Evolutionary conservation across 495 filamentous ascomycete genomes (phyloP), one percentile per base, ranked within the genome.

Genomic region (Daldinia grandis): DNA sequence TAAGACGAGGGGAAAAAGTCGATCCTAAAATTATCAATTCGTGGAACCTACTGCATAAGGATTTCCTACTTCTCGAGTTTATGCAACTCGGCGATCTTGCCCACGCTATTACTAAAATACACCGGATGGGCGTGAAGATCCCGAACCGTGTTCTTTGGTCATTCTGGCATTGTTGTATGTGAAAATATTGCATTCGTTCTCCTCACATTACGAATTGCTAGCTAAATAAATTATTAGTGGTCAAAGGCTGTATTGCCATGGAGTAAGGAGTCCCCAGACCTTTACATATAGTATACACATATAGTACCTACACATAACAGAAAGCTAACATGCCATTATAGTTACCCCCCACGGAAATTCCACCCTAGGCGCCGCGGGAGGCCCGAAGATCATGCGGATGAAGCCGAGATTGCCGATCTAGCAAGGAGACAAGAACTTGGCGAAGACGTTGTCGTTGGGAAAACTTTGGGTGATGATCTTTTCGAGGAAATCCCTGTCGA

Each of bases 131-230:
- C 4, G 5, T n/a, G 30, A 8, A 1, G 0, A 1, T 65, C 21
- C 69, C 69, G 12, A 72, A 72, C 38, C 69, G 69, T 21, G 59
- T 75, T n/a, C 59, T 73, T 35, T 75, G 66, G 69, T 58, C 56
- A 0, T 70, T 75, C 42, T 73, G 69, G 66, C 49, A 60, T 50
- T 75, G 69, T 40, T 31, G 64, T 71, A 47, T 30, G 71, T 74
- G 28, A 55, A 54, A 0, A 7, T 8, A 19, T 12, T 50, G 24
- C 28, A 9, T n/a, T 51, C 21, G 3, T 24, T 30, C 49, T 6
- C 49, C 0, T 6, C 17, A 1, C n/a, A n/a, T 30, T 30, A 14
- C 5, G 15, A 7, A 53, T 21, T 17, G 5, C 33, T 50, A 14
- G 27, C 55, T 74, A 59, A 72, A 21, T 1, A 31, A 15, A 27